These are phyloP conservation scores for Daphne laureola DNA, from an alignment of 441 rosid species.

Conservation along the genomic window DNA sequence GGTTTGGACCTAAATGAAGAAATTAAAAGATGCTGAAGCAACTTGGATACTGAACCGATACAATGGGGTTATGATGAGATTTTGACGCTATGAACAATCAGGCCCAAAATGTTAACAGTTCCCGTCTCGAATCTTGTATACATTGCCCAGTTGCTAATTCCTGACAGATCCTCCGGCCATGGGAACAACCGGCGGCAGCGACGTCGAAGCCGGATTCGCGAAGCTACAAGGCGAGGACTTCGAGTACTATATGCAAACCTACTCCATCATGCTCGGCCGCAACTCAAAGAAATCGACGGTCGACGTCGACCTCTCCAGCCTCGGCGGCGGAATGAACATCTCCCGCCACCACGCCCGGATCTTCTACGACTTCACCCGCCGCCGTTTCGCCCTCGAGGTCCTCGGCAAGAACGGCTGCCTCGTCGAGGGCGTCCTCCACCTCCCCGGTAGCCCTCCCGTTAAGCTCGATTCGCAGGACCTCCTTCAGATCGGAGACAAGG, in stretches of 20 bases:
- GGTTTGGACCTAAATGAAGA: too few species aligned
- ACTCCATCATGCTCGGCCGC: constrained; percentile 88
- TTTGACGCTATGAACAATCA: too few species aligned
- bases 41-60: too few species aligned
- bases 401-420: constrained; percentile 93
- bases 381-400: constrained; percentile 93
- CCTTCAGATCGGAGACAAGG: constrained; percentile 87
- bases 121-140: background rate
- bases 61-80: too few species aligned
- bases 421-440: constrained; percentile 94
- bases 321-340: constrained; percentile 96
- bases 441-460: constrained; percentile 85
- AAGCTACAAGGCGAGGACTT: constrained; percentile 97
- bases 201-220: constrained; percentile 92
- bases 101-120: background rate
- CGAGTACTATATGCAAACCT: constrained; percentile 96
- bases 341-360: constrained; percentile 93
- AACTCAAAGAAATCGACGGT: constrained; percentile 91
- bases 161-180: constrained; percentile 16
- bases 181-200: constrained; percentile 59
- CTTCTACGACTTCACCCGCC: constrained; percentile 87
- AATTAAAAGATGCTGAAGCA: too few species aligned
- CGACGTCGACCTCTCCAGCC: constrained; percentile 85
- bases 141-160: background rate
- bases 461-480: constrained; percentile 90